These are phyloP conservation scores for Fusarium subglutinans DNA, from an alignment of 2,329 filamentous ascomycete species.

Conservation along the genomic window DNA sequence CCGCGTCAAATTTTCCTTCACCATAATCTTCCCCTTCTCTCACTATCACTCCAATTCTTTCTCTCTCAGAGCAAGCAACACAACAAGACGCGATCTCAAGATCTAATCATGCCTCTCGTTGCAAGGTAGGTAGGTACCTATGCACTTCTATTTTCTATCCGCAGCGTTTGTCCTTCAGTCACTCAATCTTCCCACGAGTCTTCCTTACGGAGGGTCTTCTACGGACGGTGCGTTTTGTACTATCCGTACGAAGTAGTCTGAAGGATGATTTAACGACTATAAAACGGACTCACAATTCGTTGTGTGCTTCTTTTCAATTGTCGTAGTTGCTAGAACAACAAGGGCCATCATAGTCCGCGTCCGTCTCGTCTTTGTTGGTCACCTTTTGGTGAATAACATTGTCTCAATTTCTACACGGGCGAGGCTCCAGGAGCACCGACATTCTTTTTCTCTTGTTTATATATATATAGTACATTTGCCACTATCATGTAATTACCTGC, in stretches of 20 bases:
- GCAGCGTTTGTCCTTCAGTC: conserved; percentile 46
- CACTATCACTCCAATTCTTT: not conserved
- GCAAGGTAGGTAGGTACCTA: conserved; percentile 10
- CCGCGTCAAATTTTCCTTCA: conserved; percentile 20
- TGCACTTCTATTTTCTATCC: not conserved
- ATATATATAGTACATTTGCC: not conserved
- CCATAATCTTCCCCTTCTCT: not conserved
- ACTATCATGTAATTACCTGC: not conserved
- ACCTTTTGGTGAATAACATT: conserved; percentile 27
- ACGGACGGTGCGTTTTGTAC: conserved; percentile 49
- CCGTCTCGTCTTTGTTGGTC: conserved; percentile 46
- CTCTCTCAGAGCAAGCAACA: not conserved
- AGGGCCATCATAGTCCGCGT: conserved; percentile 65
- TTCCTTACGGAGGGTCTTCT: conserved; percentile 48
- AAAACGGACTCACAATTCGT: not conserved
- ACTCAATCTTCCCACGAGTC: conserved; percentile 48
- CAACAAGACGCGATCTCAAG: not conserved
- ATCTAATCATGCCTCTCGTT: not conserved
- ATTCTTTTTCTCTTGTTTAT: conserved; percentile 37
- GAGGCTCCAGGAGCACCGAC: conserved; percentile 63
- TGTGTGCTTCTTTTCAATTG: conserved; percentile 15
- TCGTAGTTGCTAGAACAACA: conserved; percentile 55
- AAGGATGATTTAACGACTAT: conserved; percentile 31
- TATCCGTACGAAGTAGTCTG: conserved; percentile 49
- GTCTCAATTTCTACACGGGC: conserved; percentile 52